Percentiles rank a stretch among this genome's conserved stretches.
phyloP scores from a whole-genome alignment of 257 asterid genomes.

The Salvia miltiorrhiza region DNA sequence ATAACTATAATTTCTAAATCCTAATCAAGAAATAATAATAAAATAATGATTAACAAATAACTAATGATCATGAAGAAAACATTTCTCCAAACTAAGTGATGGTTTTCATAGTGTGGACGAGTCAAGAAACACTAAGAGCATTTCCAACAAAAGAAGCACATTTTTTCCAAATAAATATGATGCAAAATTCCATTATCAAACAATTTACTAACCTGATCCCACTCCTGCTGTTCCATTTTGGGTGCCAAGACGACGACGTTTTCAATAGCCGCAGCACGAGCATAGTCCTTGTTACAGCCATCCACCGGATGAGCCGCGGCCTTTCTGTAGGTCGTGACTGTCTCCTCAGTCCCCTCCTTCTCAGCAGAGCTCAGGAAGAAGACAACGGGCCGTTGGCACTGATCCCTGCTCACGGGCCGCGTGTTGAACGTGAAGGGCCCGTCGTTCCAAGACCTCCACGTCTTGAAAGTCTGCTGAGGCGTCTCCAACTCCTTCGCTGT shows the following conservation, averaged over 20 bases:
- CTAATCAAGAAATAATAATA: too few relatives aligned
- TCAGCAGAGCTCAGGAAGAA: conserved; percentile 43
- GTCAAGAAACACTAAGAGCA: conserved; percentile 4
- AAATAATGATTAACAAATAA: too few relatives aligned
- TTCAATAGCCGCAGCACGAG: conserved; percentile 33
- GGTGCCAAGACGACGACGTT: conserved; percentile 46
- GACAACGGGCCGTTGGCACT: conserved; percentile 50
- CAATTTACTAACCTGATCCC: conserved; percentile 54
- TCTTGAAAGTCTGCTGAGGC: conserved; percentile 70
- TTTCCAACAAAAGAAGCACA: neutral
- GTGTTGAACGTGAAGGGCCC: conserved; percentile 93
- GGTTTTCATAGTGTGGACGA: neutral
- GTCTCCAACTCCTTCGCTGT: conserved; percentile 57
- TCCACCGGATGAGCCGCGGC: conserved; percentile 1
- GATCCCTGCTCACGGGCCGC: conserved; percentile 52
- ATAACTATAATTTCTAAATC: too few relatives aligned
- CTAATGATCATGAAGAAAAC: too few relatives aligned
- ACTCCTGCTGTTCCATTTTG: conserved; percentile 51
- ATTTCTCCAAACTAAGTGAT: neutral
- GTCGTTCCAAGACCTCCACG: conserved; percentile 56
- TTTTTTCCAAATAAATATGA: neutral
- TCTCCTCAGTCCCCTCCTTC: conserved; percentile 22
- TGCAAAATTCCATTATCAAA: conserved; percentile 9
- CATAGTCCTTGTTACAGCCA: conserved; percentile 34
- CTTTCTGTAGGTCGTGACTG: conserved; percentile 49